Conservation (phyloP, 2,329 filamentous ascomycete genomes). For the Colletotrichum plurivorum region DNA sequence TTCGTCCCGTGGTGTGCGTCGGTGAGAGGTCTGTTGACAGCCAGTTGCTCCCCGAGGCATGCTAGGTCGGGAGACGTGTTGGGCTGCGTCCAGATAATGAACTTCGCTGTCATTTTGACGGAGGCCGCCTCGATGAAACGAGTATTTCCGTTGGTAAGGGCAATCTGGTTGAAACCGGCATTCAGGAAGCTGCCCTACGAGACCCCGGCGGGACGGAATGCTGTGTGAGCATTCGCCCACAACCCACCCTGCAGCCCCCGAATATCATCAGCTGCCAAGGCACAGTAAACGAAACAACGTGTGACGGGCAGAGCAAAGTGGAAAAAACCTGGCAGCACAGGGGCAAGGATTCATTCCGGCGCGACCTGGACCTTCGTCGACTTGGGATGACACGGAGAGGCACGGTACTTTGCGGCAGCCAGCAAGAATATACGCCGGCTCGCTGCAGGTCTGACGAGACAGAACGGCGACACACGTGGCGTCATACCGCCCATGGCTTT, state of each 20-base stretch:
- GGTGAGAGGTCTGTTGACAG: slow-evolving; percentile 1
- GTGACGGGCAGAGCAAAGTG: slow-evolving; percentile 3
- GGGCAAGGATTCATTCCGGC: slow-evolving; percentile 6
- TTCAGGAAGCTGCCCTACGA: slow-evolving; percentile 13
- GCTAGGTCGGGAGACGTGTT: not conserved
- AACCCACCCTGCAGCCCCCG: slow-evolving; percentile 2
- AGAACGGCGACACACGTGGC: slow-evolving; percentile 32
- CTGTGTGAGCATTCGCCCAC: slow-evolving; percentile 1
- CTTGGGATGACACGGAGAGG: slow-evolving; percentile 26
- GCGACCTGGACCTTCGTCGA: slow-evolving; percentile 2
- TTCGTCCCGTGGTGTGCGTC: not conserved
- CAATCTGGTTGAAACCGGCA: slow-evolving; percentile 9
- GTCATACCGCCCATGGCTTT: slow-evolving; percentile 24
- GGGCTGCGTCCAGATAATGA: not conserved
- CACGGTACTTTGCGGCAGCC: not conserved
- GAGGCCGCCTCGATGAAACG: not conserved
- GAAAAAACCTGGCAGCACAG: slow-evolving; percentile 21
- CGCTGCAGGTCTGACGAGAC: slow-evolving; percentile 22
- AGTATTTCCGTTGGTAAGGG: not conserved
- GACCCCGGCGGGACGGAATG: slow-evolving; percentile 7
- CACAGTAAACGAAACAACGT: slow-evolving; percentile 6
- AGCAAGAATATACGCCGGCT: slow-evolving; percentile 20
- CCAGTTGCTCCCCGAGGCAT: slow-evolving; percentile 3
- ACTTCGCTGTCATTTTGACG: not conserved
- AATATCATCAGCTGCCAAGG: slow-evolving; percentile 1